Conservation (phyloP, 805 yeast genomes). For the Cyberlindnera xylosilytica region DNA sequence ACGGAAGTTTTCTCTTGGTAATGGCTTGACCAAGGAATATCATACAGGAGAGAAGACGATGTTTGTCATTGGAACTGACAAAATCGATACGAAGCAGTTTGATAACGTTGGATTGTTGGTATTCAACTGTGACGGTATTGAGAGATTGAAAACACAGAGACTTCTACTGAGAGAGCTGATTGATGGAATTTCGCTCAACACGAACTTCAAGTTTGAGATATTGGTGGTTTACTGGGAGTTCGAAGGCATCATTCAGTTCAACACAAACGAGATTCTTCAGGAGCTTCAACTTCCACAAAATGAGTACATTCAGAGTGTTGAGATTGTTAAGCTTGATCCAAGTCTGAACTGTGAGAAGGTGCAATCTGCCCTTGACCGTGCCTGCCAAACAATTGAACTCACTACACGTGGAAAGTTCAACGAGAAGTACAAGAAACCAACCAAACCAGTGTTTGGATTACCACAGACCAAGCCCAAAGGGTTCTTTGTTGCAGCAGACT, state of each 20-base stretch:
- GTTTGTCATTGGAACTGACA: slow-evolving; percentile 24
- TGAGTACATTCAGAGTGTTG: slow-evolving; percentile 29
- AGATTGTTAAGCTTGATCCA: slow-evolving; percentile 29
- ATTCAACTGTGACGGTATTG: slow-evolving; percentile 36
- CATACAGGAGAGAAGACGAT: slow-evolving; percentile 10
- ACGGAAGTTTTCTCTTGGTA: slow-evolving; percentile 28
- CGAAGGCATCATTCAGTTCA: slow-evolving; percentile 27
- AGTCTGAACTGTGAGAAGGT: slow-evolving; percentile 25
- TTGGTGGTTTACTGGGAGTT: slow-evolving; percentile 39
- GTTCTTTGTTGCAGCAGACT: slow-evolving; percentile 1
- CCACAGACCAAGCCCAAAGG: background rate
- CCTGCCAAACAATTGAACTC: slow-evolving; percentile 22
- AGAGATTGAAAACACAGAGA: slow-evolving; percentile 31
- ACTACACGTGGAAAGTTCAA: slow-evolving; percentile 35
- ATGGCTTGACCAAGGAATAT: slow-evolving; percentile 3
- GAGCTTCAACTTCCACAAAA: slow-evolving; percentile 28
- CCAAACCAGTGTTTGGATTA: slow-evolving; percentile 2
- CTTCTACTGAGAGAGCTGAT: slow-evolving; percentile 30
- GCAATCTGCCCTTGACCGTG: slow-evolving; percentile 24
- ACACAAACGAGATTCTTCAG: slow-evolving; percentile 29
- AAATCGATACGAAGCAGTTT: slow-evolving; percentile 26
- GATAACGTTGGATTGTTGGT: slow-evolving; percentile 32
- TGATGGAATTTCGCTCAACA: slow-evolving; percentile 32
- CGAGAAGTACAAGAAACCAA: slow-evolving; percentile 11
- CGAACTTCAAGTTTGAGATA: slow-evolving; percentile 32